These are phyloP conservation scores for Arthroderma sp. DNA, from an alignment of 2,329 filamentous ascomycete genomes.

Conservation along the genomic window DNA sequence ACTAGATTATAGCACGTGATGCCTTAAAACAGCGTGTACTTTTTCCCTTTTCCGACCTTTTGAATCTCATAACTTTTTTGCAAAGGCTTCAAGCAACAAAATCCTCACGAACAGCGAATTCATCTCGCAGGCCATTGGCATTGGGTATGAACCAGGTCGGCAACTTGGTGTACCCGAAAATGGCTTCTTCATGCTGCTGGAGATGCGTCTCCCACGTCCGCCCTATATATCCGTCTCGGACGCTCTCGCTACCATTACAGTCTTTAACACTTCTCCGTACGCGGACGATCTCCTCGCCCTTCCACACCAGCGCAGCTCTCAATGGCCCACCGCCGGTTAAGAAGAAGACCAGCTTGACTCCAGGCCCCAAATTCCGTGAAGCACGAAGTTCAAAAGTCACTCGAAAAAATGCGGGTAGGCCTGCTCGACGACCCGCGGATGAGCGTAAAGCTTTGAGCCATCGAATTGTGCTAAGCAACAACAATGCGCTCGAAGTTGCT, in stretches of 20 bases:
- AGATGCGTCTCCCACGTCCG: constrained; percentile 44
- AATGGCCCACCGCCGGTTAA: constrained; percentile 32
- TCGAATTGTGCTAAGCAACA: constrained; percentile 83
- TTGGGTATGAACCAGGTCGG: background rate
- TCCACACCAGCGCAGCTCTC: constrained; percentile 35
- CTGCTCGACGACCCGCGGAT: constrained; percentile 51
- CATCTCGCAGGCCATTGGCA: background rate
- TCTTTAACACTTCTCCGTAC: constrained; percentile 20
- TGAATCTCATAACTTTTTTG: background rate
- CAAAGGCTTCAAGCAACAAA: background rate
- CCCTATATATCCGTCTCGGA: constrained; percentile 18
- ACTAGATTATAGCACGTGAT: background rate
- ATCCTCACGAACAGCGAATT: background rate
- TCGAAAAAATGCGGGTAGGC: constrained; percentile 33
- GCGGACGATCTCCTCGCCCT: constrained; percentile 31
- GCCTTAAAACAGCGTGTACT: background rate
- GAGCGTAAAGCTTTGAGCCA: constrained; percentile 82
- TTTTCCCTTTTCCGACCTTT: background rate
- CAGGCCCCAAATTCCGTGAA: constrained; percentile 27
- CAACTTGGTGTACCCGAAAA: constrained; percentile 18
- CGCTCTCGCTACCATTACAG: background rate
- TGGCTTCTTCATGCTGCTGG: constrained; percentile 49
- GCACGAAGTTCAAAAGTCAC: constrained; percentile 34
- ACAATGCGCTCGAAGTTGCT: constrained; percentile 70
- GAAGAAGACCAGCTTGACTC: constrained; percentile 30